A percentile compares a stretch with the other conserved stretches of the same genome.
Evolutionary conservation across 108 stramenopile species (phyloP).

Genomic region (Ochromonas danica): DNA sequence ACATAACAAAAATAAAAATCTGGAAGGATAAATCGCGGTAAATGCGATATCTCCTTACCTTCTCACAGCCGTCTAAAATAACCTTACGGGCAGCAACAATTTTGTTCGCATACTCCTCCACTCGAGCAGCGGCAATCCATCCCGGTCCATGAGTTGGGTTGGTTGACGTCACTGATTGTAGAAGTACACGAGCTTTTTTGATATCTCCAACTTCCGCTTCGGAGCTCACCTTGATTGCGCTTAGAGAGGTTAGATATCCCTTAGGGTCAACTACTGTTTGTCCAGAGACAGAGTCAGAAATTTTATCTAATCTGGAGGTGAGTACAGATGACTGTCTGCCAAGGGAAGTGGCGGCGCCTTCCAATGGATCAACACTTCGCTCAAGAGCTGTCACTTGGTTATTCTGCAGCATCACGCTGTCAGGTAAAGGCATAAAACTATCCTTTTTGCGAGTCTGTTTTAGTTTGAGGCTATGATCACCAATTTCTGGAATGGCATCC

Average conservation of each 20-base stretch:
- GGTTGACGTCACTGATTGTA: constrained; percentile 86
- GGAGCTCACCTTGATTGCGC: constrained; percentile 60
- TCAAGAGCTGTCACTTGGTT: not conserved
- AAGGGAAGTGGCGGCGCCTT: not conserved
- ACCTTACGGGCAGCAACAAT: constrained; percentile 84
- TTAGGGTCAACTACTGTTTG: constrained; percentile 90
- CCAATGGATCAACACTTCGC: not conserved
- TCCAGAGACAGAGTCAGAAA: constrained; percentile 76
- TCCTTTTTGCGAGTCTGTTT: constrained; percentile 81
- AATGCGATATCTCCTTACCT: too few relatives aligned
- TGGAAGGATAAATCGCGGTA: too few relatives aligned
- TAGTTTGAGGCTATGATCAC: constrained; percentile 79
- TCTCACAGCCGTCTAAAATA: constrained; percentile 91
- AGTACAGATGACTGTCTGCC: constrained; percentile 37
- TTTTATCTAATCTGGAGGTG: constrained; percentile 82
- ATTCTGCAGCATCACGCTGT: constrained; percentile 60
- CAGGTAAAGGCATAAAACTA: constrained; percentile 82
- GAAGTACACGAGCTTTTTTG: constrained; percentile 85
- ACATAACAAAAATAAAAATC: too few relatives aligned
- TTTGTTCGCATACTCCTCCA: constrained; percentile 92
- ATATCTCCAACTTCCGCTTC: constrained; percentile 88
- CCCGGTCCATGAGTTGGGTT: constrained; percentile 96
- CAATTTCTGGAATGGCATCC: constrained; percentile 92
- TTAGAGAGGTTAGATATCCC: constrained; percentile 85
- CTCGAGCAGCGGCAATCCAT: constrained; percentile 95